Percentiles rank a stretch among this genome's conserved stretches.
Conservation (phyloP, 768 basidiomycete genomes). For the Tephrocybe sp. region DNA sequence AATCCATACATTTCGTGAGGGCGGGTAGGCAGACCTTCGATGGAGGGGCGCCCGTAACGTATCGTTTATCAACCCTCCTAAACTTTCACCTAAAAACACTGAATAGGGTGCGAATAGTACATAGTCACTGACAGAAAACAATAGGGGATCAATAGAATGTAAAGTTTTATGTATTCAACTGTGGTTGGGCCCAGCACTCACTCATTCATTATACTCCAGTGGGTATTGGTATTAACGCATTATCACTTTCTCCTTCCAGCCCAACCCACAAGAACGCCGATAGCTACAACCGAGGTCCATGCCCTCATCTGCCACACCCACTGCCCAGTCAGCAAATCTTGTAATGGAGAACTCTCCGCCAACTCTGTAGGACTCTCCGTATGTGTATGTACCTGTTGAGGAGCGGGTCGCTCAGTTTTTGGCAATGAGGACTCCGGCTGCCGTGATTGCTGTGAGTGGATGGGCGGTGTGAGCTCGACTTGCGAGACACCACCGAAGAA, state of each 20-base stretch:
- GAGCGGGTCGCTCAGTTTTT: not conserved
- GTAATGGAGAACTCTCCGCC: not conserved
- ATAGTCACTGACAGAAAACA: too few relatives aligned
- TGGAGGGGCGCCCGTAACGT: too few relatives aligned
- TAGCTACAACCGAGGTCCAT: conserved; percentile 27
- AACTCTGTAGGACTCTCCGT: not conserved
- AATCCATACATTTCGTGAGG: too few relatives aligned
- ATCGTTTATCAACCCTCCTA: too few relatives aligned
- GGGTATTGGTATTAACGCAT: too few relatives aligned
- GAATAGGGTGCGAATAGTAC: too few relatives aligned
- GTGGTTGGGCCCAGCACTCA: too few relatives aligned
- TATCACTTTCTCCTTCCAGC: conserved; percentile 18
- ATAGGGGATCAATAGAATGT: too few relatives aligned
- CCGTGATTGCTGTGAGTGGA: not conserved
- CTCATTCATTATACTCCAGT: too few relatives aligned
- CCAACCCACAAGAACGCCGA: conserved; percentile 31
- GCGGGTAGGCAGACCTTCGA: too few relatives aligned
- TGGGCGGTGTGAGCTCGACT: conserved; percentile 54
- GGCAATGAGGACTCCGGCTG: not conserved
- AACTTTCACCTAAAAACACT: too few relatives aligned
- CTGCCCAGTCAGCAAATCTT: not conserved
- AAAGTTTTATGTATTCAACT: too few relatives aligned
- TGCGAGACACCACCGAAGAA: conserved; percentile 89
- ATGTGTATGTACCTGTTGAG: not conserved
- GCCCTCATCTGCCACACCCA: conserved; percentile 16